These are phyloP conservation scores for Phytophthora sansomeana DNA, from an alignment of 352 stramenopile genomes.

Conservation along the genomic window DNA sequence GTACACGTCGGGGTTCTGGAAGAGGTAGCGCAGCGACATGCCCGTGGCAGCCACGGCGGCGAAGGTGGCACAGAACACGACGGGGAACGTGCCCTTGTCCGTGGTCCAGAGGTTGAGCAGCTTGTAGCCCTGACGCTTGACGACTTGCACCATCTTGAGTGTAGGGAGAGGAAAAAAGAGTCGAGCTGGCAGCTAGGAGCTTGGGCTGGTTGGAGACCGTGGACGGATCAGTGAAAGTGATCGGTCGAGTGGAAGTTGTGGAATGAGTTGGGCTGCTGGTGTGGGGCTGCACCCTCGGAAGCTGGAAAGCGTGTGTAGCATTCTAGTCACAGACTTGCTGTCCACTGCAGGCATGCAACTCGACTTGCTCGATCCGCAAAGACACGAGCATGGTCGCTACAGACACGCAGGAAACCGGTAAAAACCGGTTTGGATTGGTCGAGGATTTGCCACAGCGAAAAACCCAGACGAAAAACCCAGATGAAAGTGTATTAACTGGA, in stretches of 20 bases:
- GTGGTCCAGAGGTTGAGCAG: slow-evolving; percentile 67
- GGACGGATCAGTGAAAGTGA: not conserved
- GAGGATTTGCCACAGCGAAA: no score
- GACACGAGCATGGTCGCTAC: no score
- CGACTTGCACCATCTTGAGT: slow-evolving; percentile 27
- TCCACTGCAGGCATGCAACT: no score
- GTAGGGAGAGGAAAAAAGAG: not conserved
- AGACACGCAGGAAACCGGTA: no score
- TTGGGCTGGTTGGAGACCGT: not conserved
- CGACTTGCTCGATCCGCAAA: no score
- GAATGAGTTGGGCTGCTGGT: not conserved
- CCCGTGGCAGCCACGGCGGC: slow-evolving; percentile 43
- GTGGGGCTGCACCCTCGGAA: not conserved
- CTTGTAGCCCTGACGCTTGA: slow-evolving; percentile 35
- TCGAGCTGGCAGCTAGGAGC: slow-evolving; percentile 9
- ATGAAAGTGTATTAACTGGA: no score
- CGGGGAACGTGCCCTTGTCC: slow-evolving; percentile 65
- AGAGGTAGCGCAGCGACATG: slow-evolving; percentile 54
- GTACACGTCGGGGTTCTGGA: slow-evolving; percentile 69
- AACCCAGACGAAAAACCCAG: no score
- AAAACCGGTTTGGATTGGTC: no score
- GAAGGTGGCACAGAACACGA: slow-evolving; percentile 54
- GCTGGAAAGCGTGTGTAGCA: no score
- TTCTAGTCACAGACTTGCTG: no score
- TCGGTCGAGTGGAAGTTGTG: not conserved